Evolutionary conservation across 169 alveolate genomes (phyloP), one percentile per base, ranked within the genome.

Genomic region (Plasmodium berghei): DNA sequence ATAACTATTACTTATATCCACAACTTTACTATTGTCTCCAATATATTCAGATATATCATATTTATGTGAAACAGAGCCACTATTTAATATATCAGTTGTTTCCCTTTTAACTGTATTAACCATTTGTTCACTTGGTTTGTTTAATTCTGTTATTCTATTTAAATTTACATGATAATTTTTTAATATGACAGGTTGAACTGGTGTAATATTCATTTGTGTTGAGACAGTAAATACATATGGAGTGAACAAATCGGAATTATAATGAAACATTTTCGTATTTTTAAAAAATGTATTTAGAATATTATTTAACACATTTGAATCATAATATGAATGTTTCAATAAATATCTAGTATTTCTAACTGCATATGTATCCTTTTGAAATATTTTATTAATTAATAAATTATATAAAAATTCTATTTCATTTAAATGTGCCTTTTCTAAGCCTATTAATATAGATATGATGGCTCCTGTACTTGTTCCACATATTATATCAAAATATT

Each of bases 381-480:
- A 96, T 14, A 96, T 94, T 72, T 94, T 92, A 18, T 74, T 92
- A 34, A 96, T 91, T 46, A 95, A 59, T n/a, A 87, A n/a, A 69
- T 96, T 96, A 67, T 94, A 96, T 20, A 94, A 86, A 59, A 73
- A 75, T 72, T 86, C 91, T 26, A 91, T 87, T 55, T 95, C 96
- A n/a, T 89, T 69, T 26, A 93, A 87, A 22, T 90, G 90, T 20
- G 95, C 94, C 63, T 89, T 92, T 75, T 95, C 97, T 46, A 94
- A 80, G 26, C 96, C 97, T 12, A 95, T 70, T 40, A 95, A 74
- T 5, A 95, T 83, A 24, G 96, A 96, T 34, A 96, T 69, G 24
- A 96, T 71, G 10, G 96, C 97, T 9, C 98, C 98, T 14, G 97
- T 94, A 52, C 97, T 94, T 1, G 97, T 96, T 10, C 97, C 98